These are phyloP conservation scores for Colletotrichum filicis DNA, from an alignment of 2,329 filamentous ascomycete genomes.

Conservation along the genomic window DNA sequence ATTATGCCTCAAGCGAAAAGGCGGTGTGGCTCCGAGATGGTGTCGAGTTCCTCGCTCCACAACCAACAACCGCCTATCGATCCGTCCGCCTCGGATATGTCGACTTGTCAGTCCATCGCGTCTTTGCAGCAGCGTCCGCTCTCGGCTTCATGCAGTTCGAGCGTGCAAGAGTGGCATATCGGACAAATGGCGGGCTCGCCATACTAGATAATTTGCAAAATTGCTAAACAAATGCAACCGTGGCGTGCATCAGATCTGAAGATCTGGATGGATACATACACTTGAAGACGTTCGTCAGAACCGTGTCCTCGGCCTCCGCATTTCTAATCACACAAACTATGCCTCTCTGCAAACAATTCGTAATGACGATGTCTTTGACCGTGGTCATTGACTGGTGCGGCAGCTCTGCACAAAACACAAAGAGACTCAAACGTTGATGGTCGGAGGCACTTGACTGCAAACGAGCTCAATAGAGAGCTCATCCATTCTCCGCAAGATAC, in stretches of 20 bases:
- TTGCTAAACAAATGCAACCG: constrained; percentile 20
- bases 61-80: constrained; percentile 21
- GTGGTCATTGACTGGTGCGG: too few relatives aligned
- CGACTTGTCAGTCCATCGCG: background rate
- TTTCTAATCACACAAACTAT: background rate
- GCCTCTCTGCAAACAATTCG: background rate
- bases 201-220: background rate
- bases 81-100: constrained; percentile 15
- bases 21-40: constrained; percentile 36
- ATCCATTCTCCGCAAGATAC: background rate
- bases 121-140: background rate
- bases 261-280: constrained; percentile 16
- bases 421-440: background rate
- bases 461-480: background rate
- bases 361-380: background rate
- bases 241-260: constrained; percentile 32
- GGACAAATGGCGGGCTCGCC: constrained; percentile 9
- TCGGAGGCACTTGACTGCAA: background rate
- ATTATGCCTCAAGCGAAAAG: constrained; percentile 35
- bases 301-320: too few relatives aligned
- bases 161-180: background rate
- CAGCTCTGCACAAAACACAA: background rate
- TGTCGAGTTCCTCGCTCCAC: constrained; percentile 27
- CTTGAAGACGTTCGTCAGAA: background rate
- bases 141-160: constrained; percentile 10